Evolutionary conservation across 192 early-diverging fungal species (phyloP), one percentile per base, ranked within the genome.

Genomic region (Dispira simplex): DNA sequence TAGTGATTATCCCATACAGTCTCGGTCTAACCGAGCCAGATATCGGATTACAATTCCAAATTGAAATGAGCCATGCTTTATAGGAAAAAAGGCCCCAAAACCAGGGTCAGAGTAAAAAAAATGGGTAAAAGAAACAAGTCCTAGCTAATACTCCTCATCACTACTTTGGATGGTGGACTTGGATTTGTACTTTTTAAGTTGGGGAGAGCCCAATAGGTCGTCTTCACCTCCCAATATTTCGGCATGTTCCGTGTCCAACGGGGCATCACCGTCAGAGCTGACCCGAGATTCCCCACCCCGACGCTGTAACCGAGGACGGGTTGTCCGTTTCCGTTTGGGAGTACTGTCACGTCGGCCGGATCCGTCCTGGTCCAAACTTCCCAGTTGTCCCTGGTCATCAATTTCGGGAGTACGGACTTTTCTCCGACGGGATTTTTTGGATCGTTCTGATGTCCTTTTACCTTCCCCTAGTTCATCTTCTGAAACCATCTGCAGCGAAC

Each of bases 111-210:
- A 4, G 8, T 51, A 51, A 20, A 51, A 51, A 1, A 51, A 51
- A 51, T n/a, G 8, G n/a, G 16, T 51, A 20, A 18, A 18, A 23
- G 8, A 8, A 1, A 51, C 49, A 23, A 23, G 49, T 20, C 23
- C 8, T 8, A 18, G 49, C 49, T 56, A 56, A 27, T 14, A 14
- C 13, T 27, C 63, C 13, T 69, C 65, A 3, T 71, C 69, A 11
- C 64, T 65, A 25, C 67, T 67, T 13, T 67, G 56, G 21, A 71
- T 25, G 28, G 66, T 64, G 14, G 70, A 66, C 70, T 71, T 71
- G 11, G 70, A 71, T 55, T 71, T 71, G 66, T 65, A 66, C 46
- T 64, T 67, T 23, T 47, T 54, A 21, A 46, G 46, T 6, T 39
- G 32, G 32, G 32, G 32, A 39, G 32, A 39, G 32, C 32, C 32